These are phyloP conservation scores for Coemansia sp. DNA, from an alignment of 192 early-diverging fungal genomes.

Conservation along the genomic window DNA sequence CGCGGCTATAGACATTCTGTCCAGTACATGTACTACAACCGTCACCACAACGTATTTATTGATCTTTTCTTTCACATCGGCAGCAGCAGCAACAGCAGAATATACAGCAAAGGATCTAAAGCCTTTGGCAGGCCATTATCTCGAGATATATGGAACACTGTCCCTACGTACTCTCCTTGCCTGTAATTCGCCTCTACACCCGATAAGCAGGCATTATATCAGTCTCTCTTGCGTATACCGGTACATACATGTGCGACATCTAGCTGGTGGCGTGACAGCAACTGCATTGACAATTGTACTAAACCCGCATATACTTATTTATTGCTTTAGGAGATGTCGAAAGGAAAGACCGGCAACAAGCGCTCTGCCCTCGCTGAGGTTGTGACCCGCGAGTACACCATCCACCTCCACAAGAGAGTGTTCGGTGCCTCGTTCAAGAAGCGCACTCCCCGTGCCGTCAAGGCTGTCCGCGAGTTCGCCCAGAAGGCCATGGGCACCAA, in stretches of 20 bases:
- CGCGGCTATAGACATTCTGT: no score
- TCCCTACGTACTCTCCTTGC: no score
- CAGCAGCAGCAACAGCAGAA: no score
- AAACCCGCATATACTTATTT: not conserved
- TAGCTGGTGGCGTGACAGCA: not conserved
- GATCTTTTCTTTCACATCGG: no score
- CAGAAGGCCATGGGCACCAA: constrained; percentile 90
- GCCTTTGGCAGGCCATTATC: no score
- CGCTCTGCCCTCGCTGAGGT: constrained; percentile 83
- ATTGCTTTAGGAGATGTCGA: constrained; percentile 60
- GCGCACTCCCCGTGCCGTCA: constrained; percentile 93
- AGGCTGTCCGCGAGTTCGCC: constrained; percentile 90
- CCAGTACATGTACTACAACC: no score
- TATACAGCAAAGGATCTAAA: no score
- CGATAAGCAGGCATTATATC: no score
- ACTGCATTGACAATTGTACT: not conserved
- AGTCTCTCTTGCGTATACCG: no score
- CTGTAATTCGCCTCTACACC: no score
- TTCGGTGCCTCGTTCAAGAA: constrained; percentile 86
- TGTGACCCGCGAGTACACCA: constrained; percentile 98
- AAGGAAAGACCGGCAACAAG: constrained; percentile 69
- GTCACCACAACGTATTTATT: no score
- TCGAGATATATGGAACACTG: no score
- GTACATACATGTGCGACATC: not conserved
- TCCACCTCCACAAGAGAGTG: constrained; percentile 97